Conservation (phyloP, 768 basidiomycete species). For the Leccinum barrowsii region DNA sequence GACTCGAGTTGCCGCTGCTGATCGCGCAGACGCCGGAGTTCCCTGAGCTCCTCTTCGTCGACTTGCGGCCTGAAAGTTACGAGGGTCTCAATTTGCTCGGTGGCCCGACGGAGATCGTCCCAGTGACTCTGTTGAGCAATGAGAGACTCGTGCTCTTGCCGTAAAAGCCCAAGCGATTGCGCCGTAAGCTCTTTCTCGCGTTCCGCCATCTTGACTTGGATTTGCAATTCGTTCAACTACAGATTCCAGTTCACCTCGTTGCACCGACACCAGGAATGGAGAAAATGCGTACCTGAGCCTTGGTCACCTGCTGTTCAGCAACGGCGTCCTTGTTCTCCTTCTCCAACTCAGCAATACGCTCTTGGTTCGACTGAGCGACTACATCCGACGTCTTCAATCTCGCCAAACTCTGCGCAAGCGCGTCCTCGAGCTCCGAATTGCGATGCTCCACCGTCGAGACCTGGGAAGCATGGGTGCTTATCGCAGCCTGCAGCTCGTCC, state of each 20-base stretch:
- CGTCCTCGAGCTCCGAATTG: conserved; percentile 65
- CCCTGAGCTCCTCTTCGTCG: conserved; percentile 70
- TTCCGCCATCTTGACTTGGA: conserved; percentile 50
- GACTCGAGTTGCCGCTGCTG: conserved; percentile 55
- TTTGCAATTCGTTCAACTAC: conserved; percentile 60
- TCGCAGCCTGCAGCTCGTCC: conserved; percentile 48
- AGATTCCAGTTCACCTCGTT: background rate
- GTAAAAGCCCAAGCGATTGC: conserved; percentile 49
- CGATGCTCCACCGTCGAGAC: conserved; percentile 43
- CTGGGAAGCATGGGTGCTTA: conserved; percentile 44
- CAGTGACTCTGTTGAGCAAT: conserved; percentile 66
- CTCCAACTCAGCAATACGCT: conserved; percentile 62
- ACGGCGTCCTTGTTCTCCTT: conserved; percentile 50
- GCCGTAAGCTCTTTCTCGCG: conserved; percentile 61
- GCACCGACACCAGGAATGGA: background rate
- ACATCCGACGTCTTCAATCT: conserved; percentile 74
- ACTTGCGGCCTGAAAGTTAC: conserved; percentile 56
- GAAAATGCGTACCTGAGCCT: conserved; percentile 50
- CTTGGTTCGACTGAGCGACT: conserved; percentile 54
- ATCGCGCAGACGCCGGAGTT: conserved; percentile 65
- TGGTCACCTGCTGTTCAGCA: conserved; percentile 55
- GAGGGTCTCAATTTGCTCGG: conserved; percentile 71
- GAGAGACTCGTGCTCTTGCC: conserved; percentile 58
- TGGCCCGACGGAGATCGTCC: conserved; percentile 68
- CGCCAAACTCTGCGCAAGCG: conserved; percentile 67